Evolutionary conservation across 1,139 yeast species (phyloP), one percentile per base, ranked within the genome.

Genomic region (Blastobotrys raffinosifermentans): DNA sequence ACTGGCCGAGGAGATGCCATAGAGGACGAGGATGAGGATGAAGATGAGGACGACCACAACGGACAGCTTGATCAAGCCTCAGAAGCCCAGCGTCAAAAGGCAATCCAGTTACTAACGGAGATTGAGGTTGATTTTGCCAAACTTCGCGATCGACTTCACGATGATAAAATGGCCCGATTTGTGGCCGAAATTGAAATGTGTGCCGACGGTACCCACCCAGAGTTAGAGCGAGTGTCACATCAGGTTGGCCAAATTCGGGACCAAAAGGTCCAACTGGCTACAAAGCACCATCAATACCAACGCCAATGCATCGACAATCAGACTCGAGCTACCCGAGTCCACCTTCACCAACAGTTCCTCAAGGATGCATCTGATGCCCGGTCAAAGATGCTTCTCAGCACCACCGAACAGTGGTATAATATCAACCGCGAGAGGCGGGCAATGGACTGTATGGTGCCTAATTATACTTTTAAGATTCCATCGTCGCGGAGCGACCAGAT

Each of bases 361-460:
- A 82, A 81, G 52, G 73, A 75, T 45, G 66, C 76, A 32, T 77
- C 80, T 53, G 94, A 87, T 54, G 61, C 73, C 34, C 81, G 89
- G 46, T 72, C 73, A 41, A 67, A 69, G 25, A 69, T 86, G 67
- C 71, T 91, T 37, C 70, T 75, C 41, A 72, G 76, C 14, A 84
- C 95, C 4, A 89, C 97, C 1, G 76, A 84, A 34, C 72, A 77
- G 48, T 91, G 98, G 97, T 91, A 91, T 63, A 81, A 83, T 49
- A 83, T 89, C 53, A 89, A 89, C 60, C 77, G 81, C 52, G 98
- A 91, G 58, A 71, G 97, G 49, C 73, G 94, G 47, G 79, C 78
- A 38, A 72, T 87, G 76, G 97, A 89, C 58, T 75, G 79, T 48
- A 58, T 80, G 33, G 87, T 70, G 3, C 76, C 79, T 0, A 73